Percentiles rank a stretch among this genome's conserved stretches.
Conservation (phyloP, 768 basidiomycete genomes). For the Saitozyma sp. region DNA sequence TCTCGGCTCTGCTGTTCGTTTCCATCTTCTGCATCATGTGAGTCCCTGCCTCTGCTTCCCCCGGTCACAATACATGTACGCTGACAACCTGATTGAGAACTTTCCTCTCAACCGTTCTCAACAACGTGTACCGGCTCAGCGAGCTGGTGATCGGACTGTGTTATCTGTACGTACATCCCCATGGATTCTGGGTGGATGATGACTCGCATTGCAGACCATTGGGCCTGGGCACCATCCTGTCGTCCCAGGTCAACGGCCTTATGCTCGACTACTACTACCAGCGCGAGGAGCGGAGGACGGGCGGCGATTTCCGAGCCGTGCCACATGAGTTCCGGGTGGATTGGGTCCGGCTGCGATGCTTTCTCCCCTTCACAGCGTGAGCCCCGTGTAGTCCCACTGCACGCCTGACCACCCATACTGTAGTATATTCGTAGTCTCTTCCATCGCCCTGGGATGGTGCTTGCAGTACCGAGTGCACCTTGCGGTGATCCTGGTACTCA, state of each 20-base stretch:
- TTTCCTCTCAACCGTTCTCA: slow-evolving; percentile 60
- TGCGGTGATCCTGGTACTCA: too few species aligned
- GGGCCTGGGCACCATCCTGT: slow-evolving; percentile 69
- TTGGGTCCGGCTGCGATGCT: slow-evolving; percentile 15
- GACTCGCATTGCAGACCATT: slow-evolving; percentile 54
- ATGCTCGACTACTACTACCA: slow-evolving; percentile 69
- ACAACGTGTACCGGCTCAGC: slow-evolving; percentile 61
- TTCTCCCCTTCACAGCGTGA: slow-evolving; percentile 38
- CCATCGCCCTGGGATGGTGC: too few species aligned
- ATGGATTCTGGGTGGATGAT: background rate
- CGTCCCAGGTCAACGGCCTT: slow-evolving; percentile 63
- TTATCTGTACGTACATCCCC: slow-evolving; percentile 57
- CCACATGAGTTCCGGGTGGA: slow-evolving; percentile 27
- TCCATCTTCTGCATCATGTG: slow-evolving; percentile 45
- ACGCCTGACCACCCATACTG: too few species aligned
- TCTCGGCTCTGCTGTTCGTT: slow-evolving; percentile 44
- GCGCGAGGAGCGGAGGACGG: slow-evolving; percentile 30
- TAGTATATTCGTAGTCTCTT: too few species aligned
- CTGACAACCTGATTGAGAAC: slow-evolving; percentile 19
- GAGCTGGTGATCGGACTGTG: slow-evolving; percentile 73
- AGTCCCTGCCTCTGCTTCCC: slow-evolving; percentile 39
- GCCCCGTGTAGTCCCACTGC: too few species aligned
- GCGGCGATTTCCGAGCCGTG: slow-evolving; percentile 27
- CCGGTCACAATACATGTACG: slow-evolving; percentile 39
- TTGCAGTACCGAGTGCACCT: too few species aligned